Evolutionary conservation across 192 early-diverging fungal species (phyloP).

Genomic region (Chytriomyces sp.): DNA sequence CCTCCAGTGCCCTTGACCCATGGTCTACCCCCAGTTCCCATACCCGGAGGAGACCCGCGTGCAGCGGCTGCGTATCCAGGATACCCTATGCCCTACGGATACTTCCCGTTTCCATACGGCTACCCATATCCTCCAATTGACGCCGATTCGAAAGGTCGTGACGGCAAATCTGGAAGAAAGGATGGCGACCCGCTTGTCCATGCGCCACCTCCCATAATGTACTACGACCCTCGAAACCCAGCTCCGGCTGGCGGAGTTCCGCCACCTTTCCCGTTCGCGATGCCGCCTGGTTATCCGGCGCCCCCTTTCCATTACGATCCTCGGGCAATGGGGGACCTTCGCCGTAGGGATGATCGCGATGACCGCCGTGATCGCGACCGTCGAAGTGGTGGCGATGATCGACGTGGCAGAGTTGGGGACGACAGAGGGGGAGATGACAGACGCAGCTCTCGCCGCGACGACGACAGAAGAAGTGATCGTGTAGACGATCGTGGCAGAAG

Average conservation of each 20-base stretch:
- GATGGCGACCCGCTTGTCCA: slow-evolving; percentile 11
- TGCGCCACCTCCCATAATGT: not conserved
- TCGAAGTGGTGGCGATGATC: not conserved
- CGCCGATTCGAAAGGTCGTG: not conserved
- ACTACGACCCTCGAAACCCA: slow-evolving; percentile 23
- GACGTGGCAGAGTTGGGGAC: not conserved
- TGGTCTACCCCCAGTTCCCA: not conserved
- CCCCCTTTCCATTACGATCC: slow-evolving; percentile 8
- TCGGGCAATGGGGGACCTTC: not conserved
- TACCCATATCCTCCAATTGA: not conserved
- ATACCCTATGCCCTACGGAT: slow-evolving; percentile 28
- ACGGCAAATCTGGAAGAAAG: slow-evolving; percentile 5
- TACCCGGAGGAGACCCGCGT: not conserved
- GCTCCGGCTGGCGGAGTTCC: not conserved
- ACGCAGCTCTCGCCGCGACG: not conserved
- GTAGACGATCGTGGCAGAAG: not conserved
- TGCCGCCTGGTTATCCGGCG: not conserved
- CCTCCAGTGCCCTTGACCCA: not conserved
- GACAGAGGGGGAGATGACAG: slow-evolving; percentile 11
- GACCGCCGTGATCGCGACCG: not conserved
- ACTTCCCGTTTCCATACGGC: slow-evolving; percentile 24
- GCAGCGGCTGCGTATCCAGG: slow-evolving; percentile 7
- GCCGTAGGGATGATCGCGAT: not conserved
- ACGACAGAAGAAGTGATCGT: slow-evolving; percentile 8
- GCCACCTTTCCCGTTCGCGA: not conserved